Base-by-base conservation (phyloP, 768 basidiomycete species). In the Leccinum olivaceopallidum region DNA sequence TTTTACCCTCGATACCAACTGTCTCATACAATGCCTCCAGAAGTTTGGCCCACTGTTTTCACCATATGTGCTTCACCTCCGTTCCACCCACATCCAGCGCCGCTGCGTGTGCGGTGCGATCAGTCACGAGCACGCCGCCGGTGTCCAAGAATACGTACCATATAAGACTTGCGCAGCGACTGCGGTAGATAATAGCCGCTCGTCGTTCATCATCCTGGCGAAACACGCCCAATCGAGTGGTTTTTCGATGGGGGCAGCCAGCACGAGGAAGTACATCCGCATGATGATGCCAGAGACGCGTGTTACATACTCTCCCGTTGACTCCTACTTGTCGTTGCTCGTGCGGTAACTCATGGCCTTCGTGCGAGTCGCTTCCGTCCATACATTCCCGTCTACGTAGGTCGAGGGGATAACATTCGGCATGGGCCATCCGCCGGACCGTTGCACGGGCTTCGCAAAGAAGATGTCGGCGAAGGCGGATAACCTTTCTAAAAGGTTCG, bases 391-490 rank as follows among this genome's bases (percentile, higher is more conserved):
- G 58, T 85, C 83, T 18, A 80, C 74, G 58, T 89, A 84, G 16
- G 74, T 73, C 14, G 73, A 67, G 0, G 87, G 85, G 0, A 92
- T 79, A 18, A 78, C 80, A 54, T 78, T 78, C 0, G 93, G 94
- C 3, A 95, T 78, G 0, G 88, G 81, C 95, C 95, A 98, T 26
- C 90, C 89, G 47, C 95, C 95, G 22, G 90, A 85, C 26, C 90
- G 86, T 73, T 96, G 94, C 30, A 92, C 87, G 34, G 98, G 80
- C 67, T 93, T 87, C 10, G 90, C 85, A 76, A 87, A 94, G 70
- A 99, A 86, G 14, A 96, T 80, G 12, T 90, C 81, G 2, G 85
- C 77, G 65, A 98, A 89, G 30, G 75, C 72, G 6, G 80, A 78
- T 5, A 86, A 66, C 67, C 55, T 86, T 81, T 47, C 80, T 57